phyloP scores from a whole-genome alignment of 2,329 filamentous ascomycete species.

The Aspergillus aculeatinus region DNA sequence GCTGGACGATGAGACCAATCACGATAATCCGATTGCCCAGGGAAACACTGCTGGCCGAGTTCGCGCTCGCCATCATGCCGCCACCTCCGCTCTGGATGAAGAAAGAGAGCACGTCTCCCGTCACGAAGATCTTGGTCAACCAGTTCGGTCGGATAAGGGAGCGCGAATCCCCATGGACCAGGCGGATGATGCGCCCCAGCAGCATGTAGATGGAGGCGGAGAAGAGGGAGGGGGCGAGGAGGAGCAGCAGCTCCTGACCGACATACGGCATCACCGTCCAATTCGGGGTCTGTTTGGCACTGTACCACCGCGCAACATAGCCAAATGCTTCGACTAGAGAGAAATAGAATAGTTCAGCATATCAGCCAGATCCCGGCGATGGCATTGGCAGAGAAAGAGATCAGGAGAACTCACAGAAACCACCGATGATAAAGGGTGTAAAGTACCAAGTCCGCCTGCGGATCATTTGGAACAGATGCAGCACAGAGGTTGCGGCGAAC shows the following conservation, averaged over 20 bases:
- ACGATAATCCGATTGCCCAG: too few relatives aligned
- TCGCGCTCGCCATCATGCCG: neutral
- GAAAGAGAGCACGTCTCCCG: conserved; percentile 1
- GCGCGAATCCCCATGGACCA: neutral
- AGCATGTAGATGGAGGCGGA: conserved; percentile 5
- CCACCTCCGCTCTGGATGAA: conserved; percentile 3
- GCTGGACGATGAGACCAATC: too few relatives aligned
- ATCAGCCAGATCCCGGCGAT: too few relatives aligned
- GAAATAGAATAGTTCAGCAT: too few relatives aligned
- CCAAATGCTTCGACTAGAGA: neutral
- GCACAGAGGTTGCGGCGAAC: too few relatives aligned
- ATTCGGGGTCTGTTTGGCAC: neutral
- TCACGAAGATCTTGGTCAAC: conserved; percentile 1
- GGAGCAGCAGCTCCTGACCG: neutral
- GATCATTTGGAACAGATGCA: too few relatives aligned
- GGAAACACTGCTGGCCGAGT: too few relatives aligned
- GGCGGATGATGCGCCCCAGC: neutral
- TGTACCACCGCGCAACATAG: neutral
- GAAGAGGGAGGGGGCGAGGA: neutral
- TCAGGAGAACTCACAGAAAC: too few relatives aligned
- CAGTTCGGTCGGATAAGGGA: neutral
- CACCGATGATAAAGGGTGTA: too few relatives aligned
- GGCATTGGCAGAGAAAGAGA: too few relatives aligned
- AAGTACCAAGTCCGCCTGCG: too few relatives aligned
- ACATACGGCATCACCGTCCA: conserved; percentile 1